Conservation (phyloP, 257 asterid genomes). For the Penstemon newberryi region DNA sequence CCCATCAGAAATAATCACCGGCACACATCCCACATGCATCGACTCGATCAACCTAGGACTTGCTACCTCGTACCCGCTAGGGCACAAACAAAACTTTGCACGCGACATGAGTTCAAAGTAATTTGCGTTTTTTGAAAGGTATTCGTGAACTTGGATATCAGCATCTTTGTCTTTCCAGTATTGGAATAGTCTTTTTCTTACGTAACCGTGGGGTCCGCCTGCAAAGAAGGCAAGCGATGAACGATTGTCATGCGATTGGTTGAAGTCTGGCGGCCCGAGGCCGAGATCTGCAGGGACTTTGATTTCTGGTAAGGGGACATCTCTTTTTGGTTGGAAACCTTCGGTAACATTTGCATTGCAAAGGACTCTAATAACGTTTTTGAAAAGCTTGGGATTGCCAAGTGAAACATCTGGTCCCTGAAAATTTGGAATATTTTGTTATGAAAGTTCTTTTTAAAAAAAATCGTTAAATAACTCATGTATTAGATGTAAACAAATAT, state of each 20-base stretch:
- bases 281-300: conserved; percentile 15
- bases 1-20: conserved; percentile 47
- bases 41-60: conserved; percentile 62
- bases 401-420: conserved; percentile 53
- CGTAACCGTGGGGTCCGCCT: conserved; percentile 63
- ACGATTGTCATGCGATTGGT: conserved; percentile 23
- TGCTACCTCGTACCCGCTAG: conserved; percentile 75
- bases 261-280: conserved; percentile 40
- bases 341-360: conserved; percentile 71
- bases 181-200: conserved; percentile 36
- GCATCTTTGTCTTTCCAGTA: conserved; percentile 43
- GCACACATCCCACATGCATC: conserved; percentile 51
- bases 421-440: background rate
- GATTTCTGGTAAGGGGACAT: conserved; percentile 57
- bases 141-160: conserved; percentile 50
- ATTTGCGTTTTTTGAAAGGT: conserved; percentile 38
- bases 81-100: conserved; percentile 54
- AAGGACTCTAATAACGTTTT: conserved; percentile 48
- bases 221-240: conserved; percentile 58
- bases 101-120: conserved; percentile 45
- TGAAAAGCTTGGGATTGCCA: conserved; percentile 31
- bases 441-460: no score
- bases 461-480: no score
- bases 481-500: no score
- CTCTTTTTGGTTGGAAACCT: conserved; percentile 53